Conservation (phyloP, 495 filamentous ascomycete species). For the Amphirosellinia nigrospora region DNA sequence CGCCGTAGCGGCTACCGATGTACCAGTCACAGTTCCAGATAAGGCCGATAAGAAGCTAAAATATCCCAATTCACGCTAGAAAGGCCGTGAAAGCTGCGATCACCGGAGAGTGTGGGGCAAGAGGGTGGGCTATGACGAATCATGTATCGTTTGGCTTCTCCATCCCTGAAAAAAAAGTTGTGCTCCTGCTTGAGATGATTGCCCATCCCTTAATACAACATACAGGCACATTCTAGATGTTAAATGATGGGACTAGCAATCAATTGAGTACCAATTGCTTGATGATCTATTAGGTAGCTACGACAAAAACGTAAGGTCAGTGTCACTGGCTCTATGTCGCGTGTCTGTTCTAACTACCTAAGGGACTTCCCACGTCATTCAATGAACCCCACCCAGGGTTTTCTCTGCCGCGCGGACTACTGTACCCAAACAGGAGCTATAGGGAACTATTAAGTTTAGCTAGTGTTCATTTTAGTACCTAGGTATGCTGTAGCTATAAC, state of each 20-base stretch:
- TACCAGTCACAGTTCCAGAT: slow-evolving; percentile 18
- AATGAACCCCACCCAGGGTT: background rate
- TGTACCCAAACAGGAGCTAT: background rate
- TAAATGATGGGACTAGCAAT: background rate
- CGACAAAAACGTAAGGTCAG: background rate
- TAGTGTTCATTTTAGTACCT: too few relatives aligned
- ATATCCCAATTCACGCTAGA: slow-evolving; percentile 18
- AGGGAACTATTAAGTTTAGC: too few relatives aligned
- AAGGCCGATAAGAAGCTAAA: slow-evolving; percentile 20
- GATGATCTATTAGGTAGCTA: background rate
- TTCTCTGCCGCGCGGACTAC: background rate
- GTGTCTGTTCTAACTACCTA: background rate
- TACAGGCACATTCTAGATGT: background rate
- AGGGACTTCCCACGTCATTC: background rate
- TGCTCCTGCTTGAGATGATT: background rate
- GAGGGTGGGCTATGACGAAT: slow-evolving; percentile 14
- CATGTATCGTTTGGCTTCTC: background rate
- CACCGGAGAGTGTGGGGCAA: slow-evolving; percentile 18
- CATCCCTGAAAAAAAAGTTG: slow-evolving; percentile 16
- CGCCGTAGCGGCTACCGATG: background rate
- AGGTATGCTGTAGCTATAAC: too few relatives aligned
- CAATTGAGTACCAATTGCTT: background rate
- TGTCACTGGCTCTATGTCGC: background rate
- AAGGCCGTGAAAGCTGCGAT: slow-evolving; percentile 20
- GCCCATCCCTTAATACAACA: background rate